Conservation (phyloP, 2,329 filamentous ascomycete genomes). For the Ceratocystis harringtonii region DNA sequence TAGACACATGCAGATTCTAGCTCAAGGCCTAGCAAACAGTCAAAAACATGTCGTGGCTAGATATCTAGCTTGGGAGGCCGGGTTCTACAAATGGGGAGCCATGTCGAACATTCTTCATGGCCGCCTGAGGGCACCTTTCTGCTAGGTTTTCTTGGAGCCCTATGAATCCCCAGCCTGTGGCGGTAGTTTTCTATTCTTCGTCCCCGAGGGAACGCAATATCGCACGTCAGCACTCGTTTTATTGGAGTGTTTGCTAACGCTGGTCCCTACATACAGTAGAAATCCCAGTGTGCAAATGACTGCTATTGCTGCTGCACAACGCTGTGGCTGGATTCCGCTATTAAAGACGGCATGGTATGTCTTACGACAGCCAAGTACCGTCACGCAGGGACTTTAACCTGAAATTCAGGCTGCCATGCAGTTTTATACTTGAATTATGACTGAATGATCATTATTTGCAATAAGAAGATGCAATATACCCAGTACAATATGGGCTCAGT, state of each 20-base stretch:
- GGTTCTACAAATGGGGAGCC: not conserved
- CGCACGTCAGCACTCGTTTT: not conserved
- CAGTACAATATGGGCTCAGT: not conserved
- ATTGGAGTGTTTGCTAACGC: not conserved
- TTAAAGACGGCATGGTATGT: too few relatives aligned
- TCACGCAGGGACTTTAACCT: too few relatives aligned
- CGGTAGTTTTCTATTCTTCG: not conserved
- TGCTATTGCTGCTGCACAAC: too few relatives aligned
- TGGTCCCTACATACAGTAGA: too few relatives aligned
- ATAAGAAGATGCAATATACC: not conserved
- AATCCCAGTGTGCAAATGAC: too few relatives aligned
- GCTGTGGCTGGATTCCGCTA: too few relatives aligned
- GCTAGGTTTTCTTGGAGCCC: too few relatives aligned
- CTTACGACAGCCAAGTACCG: too few relatives aligned
- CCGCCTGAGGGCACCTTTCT: not conserved
- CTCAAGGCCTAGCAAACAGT: not conserved
- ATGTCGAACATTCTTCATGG: not conserved
- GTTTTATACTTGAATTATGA: not conserved
- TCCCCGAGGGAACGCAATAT: not conserved
- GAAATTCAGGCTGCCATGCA: too few relatives aligned
- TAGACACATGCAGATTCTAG: not conserved
- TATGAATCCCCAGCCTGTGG: not conserved
- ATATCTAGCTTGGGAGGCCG: too few relatives aligned
- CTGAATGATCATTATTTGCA: not conserved
- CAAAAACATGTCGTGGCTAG: too few relatives aligned